Conservation (phyloP, 176 grass and related monocot genomes). For the Sorghum bicolor region Sorghum_bicolor_NCBIv3 NC_012876.2:60396501-60397000, state of each 20-base stretch:
- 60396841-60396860: neutral
- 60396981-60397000: too few relatives aligned
- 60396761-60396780: neutral
- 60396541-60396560: neutral
- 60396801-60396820: neutral
- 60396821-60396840: neutral
- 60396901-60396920: too few relatives aligned
- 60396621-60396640: constrained; percentile 5
- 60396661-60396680: neutral
- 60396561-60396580: too few relatives aligned
- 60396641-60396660: neutral
- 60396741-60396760: neutral
- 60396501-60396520: constrained; percentile 12
- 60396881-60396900: neutral
- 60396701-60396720: constrained; percentile 10
- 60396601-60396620: constrained; percentile 17
- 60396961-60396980: too few relatives aligned
- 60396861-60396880: neutral
- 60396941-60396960: too few relatives aligned
- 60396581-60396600: neutral
- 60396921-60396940: too few relatives aligned
- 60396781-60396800: neutral
- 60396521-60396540: constrained; percentile 13
- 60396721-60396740: neutral
- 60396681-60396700: neutral